Evolutionary conservation across 805 yeast genomes (phyloP).

Genomic region (Wickerhamiella allomyrinae): DNA sequence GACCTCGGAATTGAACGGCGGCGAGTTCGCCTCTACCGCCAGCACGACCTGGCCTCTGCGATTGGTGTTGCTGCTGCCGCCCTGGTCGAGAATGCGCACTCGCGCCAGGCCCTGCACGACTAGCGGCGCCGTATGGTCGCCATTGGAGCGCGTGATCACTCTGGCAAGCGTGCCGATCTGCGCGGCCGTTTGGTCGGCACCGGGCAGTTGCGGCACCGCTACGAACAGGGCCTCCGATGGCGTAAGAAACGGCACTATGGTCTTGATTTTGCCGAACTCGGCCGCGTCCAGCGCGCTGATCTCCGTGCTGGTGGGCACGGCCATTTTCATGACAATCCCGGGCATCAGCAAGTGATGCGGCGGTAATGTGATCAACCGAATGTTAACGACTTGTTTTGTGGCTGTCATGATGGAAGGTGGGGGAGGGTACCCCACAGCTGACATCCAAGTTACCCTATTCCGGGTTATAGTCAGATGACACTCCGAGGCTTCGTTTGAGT

Average conservation of each 20-base stretch:
- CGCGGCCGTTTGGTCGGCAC: conserved; percentile 1
- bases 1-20: conserved; percentile 3
- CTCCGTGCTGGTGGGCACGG: not conserved
- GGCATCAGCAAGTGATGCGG: conserved; percentile 8
- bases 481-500: too few species aligned
- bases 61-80: not conserved
- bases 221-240: conserved; percentile 6
- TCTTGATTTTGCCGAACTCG: not conserved
- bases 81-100: conserved; percentile 1
- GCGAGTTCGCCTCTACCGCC: conserved; percentile 1
- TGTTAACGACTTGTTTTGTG: not conserved
- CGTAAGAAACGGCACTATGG: not conserved
- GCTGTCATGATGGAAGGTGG: not conserved
- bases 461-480: too few species aligned
- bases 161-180: conserved; percentile 15
- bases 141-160: conserved; percentile 4
- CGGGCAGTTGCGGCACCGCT: conserved; percentile 4
- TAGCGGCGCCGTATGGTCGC: not conserved
- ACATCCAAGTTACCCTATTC: too few species aligned
- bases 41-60: conserved; percentile 1
- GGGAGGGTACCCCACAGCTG: not conserved
- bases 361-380: conserved; percentile 4
- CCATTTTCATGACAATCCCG: conserved; percentile 8
- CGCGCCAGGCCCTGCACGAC: conserved; percentile 13
- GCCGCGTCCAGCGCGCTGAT: not conserved